Evolutionary conservation across 345 rosid species (phyloP), one percentile per base, ranked within the genome.

Genomic region (Anacardium occidentale): DNA sequence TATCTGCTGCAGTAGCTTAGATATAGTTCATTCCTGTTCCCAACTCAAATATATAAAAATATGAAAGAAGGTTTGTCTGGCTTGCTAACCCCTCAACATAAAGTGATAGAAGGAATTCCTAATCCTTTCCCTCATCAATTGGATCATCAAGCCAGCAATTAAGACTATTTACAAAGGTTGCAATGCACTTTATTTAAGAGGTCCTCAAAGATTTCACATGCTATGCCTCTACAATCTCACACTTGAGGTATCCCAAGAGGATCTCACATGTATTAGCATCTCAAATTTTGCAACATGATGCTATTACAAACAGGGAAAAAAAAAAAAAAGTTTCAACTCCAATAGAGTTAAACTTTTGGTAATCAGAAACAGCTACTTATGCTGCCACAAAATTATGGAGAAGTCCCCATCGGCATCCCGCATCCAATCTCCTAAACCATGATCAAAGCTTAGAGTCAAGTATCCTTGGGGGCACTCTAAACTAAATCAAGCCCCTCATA

Each of bases 41-140:
- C 24, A 29, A 20, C 26, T n/a, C 29, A 40, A 20, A n/a, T 37
- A 62, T 10, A 62, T 62, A 48, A 62, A 6, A 40, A 37, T 29
- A 45, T 13, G 15, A 10, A 48, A 32, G 22, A 32, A 34, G 62
- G 13, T 57, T 24, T 57, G 24, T 57, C 34, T 15, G 6, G 37
- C 17, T 10, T 0, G 2, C 62, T 11, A n/a, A 56, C 25, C 32
- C 32, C 47, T 14, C 52, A 22, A 22, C 14, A 64, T 64, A 34
- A 64, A 61, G 45, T 11, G n/a, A 50, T 50, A 26, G 57, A 66
- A 66, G 56, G 53, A 32, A 32, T 61, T 21, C n/a, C 26, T 24
- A 48, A 14, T 26, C 44, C 40, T 26, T 66, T 50, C 44, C 69
- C 44, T 25, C 20, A 25, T 47, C 44, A 25, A 66, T 25, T 48